Base-by-base conservation (phyloP, 2,329 filamentous ascomycete genomes). In the Calonectria naviculata region DNA sequence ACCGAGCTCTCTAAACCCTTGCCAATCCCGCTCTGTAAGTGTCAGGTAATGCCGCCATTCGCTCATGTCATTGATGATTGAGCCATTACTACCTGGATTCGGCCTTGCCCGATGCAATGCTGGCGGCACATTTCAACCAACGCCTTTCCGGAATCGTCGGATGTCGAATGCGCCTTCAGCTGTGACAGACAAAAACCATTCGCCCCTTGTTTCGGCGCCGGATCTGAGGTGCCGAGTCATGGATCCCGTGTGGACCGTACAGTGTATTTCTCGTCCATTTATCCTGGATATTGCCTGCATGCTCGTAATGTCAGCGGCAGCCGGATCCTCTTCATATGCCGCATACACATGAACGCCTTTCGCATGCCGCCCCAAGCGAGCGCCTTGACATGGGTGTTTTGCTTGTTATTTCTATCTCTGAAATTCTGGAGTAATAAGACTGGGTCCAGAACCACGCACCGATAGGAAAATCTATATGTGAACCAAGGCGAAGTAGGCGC, bases 71-170 rank as follows among this genome's bases (percentile, higher is more conserved):
- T 70, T 21, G 67, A 70, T 61, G 62, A 69, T 58, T 69, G 60
- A 49, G 54, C 21, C 46, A 70, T 65, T 56, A 66, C 61, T 60
- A 56, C 49, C n/a, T 28, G 28, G 26, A 44, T 31, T 29, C 31
- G 6, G 21, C 47, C 34, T 36, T 41, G 44, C 24, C 19, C 21
- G 17, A 52, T 26, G 24, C 12, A 38, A 36, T n/a, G 10, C 24
- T 41, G 47, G 19, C 60, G 9, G 28, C 31, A 38, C 41, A 9
- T 29, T 26, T 44, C 47, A 26, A 28, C 38, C 24, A 31, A 19
- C 65, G 46, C 65, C 65, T 52, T 62, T 24, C 63, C 68, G 63
- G 63, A 67, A 70, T 42, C 17, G 63, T 70, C 68, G 68, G 68
- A 41, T 70, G 41, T 15, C 26, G 56, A 65, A 62, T 46, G 44